Conservation (phyloP, 106 monocot species). For the Allium fistulosum region DNA sequence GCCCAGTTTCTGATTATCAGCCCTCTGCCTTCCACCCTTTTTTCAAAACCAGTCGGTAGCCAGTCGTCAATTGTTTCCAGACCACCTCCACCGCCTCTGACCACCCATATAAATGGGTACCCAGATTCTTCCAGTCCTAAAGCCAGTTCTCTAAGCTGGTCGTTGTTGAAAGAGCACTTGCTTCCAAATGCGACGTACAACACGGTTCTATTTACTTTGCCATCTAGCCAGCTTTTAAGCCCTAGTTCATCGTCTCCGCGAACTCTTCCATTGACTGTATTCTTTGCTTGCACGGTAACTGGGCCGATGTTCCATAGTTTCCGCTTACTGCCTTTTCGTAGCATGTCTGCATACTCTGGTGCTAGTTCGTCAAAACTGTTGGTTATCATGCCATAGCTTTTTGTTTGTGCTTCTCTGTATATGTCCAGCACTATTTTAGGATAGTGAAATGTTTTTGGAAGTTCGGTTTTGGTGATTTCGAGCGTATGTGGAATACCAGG, state of each 20-base stretch:
- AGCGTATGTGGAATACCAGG: constrained; percentile 25
- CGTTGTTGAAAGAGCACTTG: not conserved
- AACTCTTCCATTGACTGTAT: too few species aligned
- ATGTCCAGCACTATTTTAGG: not conserved
- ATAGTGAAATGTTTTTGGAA: not conserved
- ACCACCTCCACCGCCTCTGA: not conserved
- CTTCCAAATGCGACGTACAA: not conserved
- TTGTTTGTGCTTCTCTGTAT: constrained; percentile 1
- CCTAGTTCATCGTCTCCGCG: not conserved
- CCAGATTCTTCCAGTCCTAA: not conserved
- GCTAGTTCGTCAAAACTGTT: constrained; percentile 53
- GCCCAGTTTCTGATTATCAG: constrained; percentile 57
- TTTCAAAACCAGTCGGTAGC: constrained; percentile 3
- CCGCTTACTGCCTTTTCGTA: not conserved
- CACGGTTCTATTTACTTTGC: not conserved
- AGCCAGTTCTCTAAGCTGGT: not conserved
- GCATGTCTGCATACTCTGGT: constrained; percentile 15
- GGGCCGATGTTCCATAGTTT: constrained; percentile 38
- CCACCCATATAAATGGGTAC: constrained; percentile 6
- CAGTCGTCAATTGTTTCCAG: not conserved
- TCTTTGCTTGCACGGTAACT: not conserved
- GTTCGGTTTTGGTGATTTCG: constrained; percentile 21
- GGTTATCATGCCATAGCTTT: constrained; percentile 20
- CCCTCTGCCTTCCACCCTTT: constrained; percentile 14
- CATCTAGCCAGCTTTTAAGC: not conserved